Base-by-base conservation (phyloP, 2,329 filamentous ascomycete species). In the Aspergillus sp. region DNA sequence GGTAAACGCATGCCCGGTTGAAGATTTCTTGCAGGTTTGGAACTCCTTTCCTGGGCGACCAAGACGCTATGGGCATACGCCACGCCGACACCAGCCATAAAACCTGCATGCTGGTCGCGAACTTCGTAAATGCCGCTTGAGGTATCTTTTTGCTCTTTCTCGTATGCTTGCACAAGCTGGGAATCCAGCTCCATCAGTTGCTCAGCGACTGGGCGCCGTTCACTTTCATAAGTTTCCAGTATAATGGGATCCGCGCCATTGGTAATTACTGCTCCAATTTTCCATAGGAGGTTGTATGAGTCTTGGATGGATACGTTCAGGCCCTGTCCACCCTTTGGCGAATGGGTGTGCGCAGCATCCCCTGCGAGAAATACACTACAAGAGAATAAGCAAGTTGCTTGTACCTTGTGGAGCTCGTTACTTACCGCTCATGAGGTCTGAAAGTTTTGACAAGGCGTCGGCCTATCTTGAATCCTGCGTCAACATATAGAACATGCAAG, bases 241-340 rank as follows among this genome's bases (percentile, higher is more conserved):
- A 79, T 67, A 0, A 59, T 57, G 0, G 64, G 63, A 7, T 66
- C 51, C 1, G 65, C 59, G 7, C 65, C 48, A 5, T 70, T 68
- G 27, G 70, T 74, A 19, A 78, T 59, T 0, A 77, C 76, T 27
- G 70, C 57, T 0, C 68, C 71, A 2, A 81, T 59, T 54, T 81
- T 81, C 77, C 78, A 81, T 27, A 73, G 76, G 0, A 81, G 66
- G 50, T 81, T 81, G 61, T 71, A 80, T 5, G 72, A 66, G 58
- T 88, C 84, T 53, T 85, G 82, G 78, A 88, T 84, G 28, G 73
- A 78, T 2, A 85, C 78, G 52, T 88, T 88, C 82, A 87, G 86
- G 9, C 84, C 83, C 56, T 86, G 82, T n/a, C 56, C 57, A 2
- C 51, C 55, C 31, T 56, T 59, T 3, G 56, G 56, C 2, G 50